phyloP scores from a whole-genome alignment of 2,329 filamentous ascomycete species.

The Epichloe uncinata region DNA sequence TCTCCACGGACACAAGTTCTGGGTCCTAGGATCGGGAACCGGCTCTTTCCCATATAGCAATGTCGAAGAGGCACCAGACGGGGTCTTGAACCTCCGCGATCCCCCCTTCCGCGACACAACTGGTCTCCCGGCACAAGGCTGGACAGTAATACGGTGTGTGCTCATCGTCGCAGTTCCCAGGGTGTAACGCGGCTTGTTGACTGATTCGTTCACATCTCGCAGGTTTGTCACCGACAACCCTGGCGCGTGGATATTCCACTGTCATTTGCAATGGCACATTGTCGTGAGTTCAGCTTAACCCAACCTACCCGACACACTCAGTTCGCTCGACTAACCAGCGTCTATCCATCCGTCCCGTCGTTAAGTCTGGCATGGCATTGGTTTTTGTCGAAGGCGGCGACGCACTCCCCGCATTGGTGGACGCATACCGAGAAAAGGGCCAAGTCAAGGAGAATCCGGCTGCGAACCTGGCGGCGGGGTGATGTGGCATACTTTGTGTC shows the following conservation, averaged over 20 bases:
- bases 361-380: slow-evolving; percentile 1
- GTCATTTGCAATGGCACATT: slow-evolving; percentile 4
- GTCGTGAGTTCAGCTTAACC: not conserved
- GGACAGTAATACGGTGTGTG: slow-evolving; percentile 1
- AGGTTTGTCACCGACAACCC: slow-evolving; percentile 3
- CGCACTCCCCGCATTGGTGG: not conserved
- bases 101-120: slow-evolving; percentile 4
- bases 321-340: no score
- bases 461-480: not conserved
- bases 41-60: slow-evolving; percentile 1
- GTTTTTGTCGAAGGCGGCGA: slow-evolving; percentile 3
- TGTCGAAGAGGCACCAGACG: not conserved
- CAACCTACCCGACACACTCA: no score
- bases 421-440: not conserved
- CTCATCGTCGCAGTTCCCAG: not conserved
- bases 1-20: slow-evolving; percentile 5
- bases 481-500: not conserved
- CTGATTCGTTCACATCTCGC: no score
- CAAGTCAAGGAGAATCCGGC: not conserved
- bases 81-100: not conserved
- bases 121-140: not conserved
- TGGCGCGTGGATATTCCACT: slow-evolving; percentile 5
- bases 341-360: no score
- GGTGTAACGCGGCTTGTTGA: no score
- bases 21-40: slow-evolving; percentile 2